phyloP scores from a whole-genome alignment of 1,284 basidiomycete species.

The Leccinum cinnamomeum region DNA sequence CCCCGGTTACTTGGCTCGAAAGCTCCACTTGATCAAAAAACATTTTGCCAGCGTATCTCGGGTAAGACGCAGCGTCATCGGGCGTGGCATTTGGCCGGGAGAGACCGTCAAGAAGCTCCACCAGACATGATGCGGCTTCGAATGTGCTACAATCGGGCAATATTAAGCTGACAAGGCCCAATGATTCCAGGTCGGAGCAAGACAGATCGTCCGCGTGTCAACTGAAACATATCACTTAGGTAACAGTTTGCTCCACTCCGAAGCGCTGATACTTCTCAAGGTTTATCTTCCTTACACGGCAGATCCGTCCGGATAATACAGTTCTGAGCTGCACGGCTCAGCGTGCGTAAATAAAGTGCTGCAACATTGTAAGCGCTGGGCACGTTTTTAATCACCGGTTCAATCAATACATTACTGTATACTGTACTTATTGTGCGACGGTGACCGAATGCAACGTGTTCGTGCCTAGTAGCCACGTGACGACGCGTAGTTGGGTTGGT shows the following conservation, averaged over 20 bases:
- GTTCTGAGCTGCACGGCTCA: neutral
- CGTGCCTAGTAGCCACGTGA: neutral
- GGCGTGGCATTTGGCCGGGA: neutral
- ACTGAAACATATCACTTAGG: slow-evolving; percentile 18
- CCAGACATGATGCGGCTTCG: neutral
- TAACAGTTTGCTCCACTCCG: slow-evolving; percentile 21
- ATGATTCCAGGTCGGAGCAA: neutral
- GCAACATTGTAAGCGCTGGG: neutral
- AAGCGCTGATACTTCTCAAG: slow-evolving; percentile 3
- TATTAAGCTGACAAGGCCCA: neutral
- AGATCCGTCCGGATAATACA: neutral
- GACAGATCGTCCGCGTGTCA: slow-evolving; percentile 6
- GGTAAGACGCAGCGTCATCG: neutral
- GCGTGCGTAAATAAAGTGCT: neutral
- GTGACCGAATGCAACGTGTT: neutral
- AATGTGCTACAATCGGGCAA: neutral
- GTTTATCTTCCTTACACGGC: neutral
- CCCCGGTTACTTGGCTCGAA: neutral
- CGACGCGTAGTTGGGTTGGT: neutral
- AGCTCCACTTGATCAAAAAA: slow-evolving; percentile 16
- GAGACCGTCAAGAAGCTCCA: neutral
- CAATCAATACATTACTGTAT: too few species aligned
- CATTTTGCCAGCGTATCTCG: neutral
- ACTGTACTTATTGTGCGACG: neutral
- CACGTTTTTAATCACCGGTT: slow-evolving; percentile 1